A percentile compares a stretch with the other conserved stretches of the same genome.
Evolutionary conservation across 1,284 basidiomycete genomes (phyloP).

Genomic region (Ganoderma sinense): DNA sequence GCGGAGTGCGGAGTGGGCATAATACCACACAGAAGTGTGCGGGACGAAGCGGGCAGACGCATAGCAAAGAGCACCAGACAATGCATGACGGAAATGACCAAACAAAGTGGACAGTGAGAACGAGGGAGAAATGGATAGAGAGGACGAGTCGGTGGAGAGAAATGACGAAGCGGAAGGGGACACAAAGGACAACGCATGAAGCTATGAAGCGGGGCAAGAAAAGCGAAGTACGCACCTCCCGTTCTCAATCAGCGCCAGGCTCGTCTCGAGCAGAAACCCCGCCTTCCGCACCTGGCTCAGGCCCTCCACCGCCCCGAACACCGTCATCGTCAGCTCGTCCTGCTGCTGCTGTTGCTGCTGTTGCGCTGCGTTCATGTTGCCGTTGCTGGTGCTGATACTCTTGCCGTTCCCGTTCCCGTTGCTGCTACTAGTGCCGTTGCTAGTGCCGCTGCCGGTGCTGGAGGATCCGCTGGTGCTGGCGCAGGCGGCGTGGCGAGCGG

Average conservation of each 20-base stretch:
- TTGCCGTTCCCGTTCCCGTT: background rate
- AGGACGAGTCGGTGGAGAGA: too few relatives aligned
- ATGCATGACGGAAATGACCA: too few relatives aligned
- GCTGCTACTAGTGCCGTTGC: too few relatives aligned
- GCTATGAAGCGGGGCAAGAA: too few relatives aligned
- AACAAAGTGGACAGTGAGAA: too few relatives aligned
- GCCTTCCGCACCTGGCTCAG: slow-evolving; percentile 59
- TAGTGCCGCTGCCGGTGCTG: too few relatives aligned
- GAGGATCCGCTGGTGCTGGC: background rate
- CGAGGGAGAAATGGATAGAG: too few relatives aligned
- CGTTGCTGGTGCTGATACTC: background rate
- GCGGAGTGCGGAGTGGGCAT: too few relatives aligned
- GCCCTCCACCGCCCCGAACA: slow-evolving; percentile 60
- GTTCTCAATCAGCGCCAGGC: slow-evolving; percentile 60
- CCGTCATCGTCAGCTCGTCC: slow-evolving; percentile 67
- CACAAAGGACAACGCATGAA: background rate
- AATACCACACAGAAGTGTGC: too few relatives aligned
- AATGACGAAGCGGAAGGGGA: too few relatives aligned
- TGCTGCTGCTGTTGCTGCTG: slow-evolving; percentile 17
- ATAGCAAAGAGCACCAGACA: too few relatives aligned
- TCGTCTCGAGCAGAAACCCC: slow-evolving; percentile 64
- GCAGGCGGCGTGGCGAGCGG: background rate
- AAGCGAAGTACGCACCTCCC: slow-evolving; percentile 43
- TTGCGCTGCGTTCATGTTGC: slow-evolving; percentile 17
- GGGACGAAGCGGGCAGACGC: too few relatives aligned